Base-by-base conservation (phyloP, 768 basidiomycete genomes). In the Boletellus ananas region DNA sequence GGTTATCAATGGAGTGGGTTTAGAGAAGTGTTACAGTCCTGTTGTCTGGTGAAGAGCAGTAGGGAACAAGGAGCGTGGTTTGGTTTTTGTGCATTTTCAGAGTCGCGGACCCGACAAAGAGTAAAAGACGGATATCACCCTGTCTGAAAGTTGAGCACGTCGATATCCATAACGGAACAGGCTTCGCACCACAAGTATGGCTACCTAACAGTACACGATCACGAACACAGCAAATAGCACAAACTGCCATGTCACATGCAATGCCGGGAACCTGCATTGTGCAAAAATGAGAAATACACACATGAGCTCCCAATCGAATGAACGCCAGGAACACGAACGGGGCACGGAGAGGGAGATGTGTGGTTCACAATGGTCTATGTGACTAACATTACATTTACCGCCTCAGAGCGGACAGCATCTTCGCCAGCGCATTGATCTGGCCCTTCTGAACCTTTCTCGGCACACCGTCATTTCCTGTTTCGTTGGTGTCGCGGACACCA, bases 381-480 rank as follows among this genome's bases (percentile, higher is more conserved):
- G 33, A 65, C 65, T 58, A 62, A 60, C 63, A 55, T 65, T 57
- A 61, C 61, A 63, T 56, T 66, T 47, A 87, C 62, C 84, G 84
- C 62, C 86, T 77, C 70, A 90, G 69, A 45, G 87, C 86, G 50
- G 84, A 90, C 51, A 94, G 73, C 89, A 94, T 90, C 83, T 94
- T 94, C 50, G 91, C 91, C 60, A 94, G 75, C 36, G 89, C 80
- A 61, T 85, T 84, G 72, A 93, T 93, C 75, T 94, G 92, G 42
- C 86, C 88, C 70, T 85, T 92, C 74, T 90, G 85, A 62, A 89
- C 85, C 72, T 87, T 91, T 78, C 89, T 72, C 45, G 81, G 79
- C 43, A 71, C 70, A 43, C 76, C 74, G 31, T 79, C 76, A 38
- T 46, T 48, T 39, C 49, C 52, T 34, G 50, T 31, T 52, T 64